These are phyloP conservation scores for Nakataea oryzae DNA, from an alignment of 2,329 filamentous ascomycete genomes.

Conservation along the genomic window DNA sequence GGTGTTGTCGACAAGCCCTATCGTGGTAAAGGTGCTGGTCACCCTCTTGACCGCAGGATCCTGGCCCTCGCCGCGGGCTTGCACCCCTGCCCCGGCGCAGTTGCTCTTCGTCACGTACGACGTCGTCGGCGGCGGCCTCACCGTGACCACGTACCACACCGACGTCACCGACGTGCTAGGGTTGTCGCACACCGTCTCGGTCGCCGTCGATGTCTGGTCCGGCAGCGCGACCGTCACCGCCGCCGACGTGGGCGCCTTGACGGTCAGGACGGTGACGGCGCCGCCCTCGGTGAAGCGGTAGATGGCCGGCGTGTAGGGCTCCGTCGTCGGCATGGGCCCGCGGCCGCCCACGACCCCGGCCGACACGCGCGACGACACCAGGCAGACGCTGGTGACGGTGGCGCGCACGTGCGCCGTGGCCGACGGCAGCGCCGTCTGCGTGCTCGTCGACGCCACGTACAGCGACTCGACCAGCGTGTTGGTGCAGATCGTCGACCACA, in stretches of 20 bases:
- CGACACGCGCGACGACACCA: not conserved
- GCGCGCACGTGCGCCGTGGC: not conserved
- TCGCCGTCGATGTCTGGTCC: not conserved
- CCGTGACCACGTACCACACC: not conserved
- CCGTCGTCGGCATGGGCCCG: constrained; percentile 1
- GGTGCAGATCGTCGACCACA: not conserved
- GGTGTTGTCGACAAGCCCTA: not conserved
- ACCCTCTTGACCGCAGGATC: not conserved
- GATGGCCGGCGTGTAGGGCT: constrained; percentile 2
- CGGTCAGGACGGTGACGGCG: not conserved
- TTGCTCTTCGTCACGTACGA: not conserved
- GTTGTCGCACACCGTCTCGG: constrained; percentile 1
- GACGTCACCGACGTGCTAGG: not conserved
- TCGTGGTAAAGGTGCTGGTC: not conserved
- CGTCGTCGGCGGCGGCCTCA: not conserved
- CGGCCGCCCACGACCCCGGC: not conserved
- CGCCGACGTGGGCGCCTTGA: not conserved
- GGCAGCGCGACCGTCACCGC: not conserved
- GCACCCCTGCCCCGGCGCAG: not conserved
- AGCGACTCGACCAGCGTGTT: constrained; percentile 1
- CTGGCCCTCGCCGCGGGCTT: not conserved
- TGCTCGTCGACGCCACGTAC: constrained; percentile 1
- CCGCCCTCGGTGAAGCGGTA: not conserved
- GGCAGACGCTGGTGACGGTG: constrained; percentile 1
- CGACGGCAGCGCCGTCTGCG: not conserved